phyloP scores from a whole-genome alignment of 768 basidiomycete species.

The Tricholomella constricta region DNA sequence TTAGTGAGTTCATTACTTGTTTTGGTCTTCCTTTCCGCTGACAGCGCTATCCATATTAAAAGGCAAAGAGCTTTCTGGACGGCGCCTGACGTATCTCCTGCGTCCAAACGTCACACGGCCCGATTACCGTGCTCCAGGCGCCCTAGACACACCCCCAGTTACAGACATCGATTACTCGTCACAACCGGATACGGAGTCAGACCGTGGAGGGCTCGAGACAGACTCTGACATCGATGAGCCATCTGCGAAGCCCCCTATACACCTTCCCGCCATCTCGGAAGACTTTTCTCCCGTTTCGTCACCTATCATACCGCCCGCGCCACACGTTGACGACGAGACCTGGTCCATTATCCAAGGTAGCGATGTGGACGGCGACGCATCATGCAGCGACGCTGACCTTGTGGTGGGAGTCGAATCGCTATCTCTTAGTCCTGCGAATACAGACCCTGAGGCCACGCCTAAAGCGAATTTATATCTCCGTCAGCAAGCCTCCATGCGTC shows the following conservation, averaged over 20 bases:
- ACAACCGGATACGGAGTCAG: conserved; percentile 51
- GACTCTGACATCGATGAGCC: conserved; percentile 52
- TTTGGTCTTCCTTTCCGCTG: not conserved
- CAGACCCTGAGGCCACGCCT: conserved; percentile 11
- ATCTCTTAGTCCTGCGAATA: conserved; percentile 26
- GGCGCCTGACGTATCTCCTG: conserved; percentile 76
- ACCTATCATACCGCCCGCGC: not conserved
- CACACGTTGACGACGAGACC: conserved; percentile 18
- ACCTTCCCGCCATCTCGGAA: conserved; percentile 30
- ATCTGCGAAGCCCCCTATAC: conserved; percentile 29
- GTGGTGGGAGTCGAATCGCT: conserved; percentile 35
- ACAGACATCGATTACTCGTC: conserved; percentile 67
- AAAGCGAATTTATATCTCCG: conserved; percentile 33
- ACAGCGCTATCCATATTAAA: not conserved
- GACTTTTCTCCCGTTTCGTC: conserved; percentile 7
- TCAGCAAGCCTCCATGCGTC: conserved; percentile 32
- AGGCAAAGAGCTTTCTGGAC: conserved; percentile 62
- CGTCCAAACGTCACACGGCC: conserved; percentile 74
- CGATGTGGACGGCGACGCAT: conserved; percentile 32
- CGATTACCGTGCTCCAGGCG: conserved; percentile 42
- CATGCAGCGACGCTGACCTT: conserved; percentile 28
- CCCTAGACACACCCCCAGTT: conserved; percentile 69
- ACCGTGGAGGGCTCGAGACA: conserved; percentile 47
- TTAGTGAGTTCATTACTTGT: conserved; percentile 53
- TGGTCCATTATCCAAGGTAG: conserved; percentile 40